These are phyloP conservation scores for Moniliella sp. DNA, from an alignment of 1,284 basidiomycete genomes.

Conservation along the genomic window DNA sequence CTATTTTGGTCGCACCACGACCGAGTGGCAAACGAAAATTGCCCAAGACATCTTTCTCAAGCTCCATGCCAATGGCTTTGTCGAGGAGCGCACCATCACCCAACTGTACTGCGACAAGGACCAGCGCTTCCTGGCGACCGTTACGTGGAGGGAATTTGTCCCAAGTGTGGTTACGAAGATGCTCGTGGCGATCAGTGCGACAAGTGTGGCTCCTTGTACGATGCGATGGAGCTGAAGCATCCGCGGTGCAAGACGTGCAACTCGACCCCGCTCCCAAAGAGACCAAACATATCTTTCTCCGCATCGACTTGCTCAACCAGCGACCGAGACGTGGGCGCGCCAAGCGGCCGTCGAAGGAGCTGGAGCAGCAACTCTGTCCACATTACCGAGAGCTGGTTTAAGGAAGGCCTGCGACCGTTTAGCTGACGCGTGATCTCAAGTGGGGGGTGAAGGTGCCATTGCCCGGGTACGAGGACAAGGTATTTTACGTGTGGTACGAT, in stretches of 20 bases:
- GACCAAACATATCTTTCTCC: constrained; percentile 80
- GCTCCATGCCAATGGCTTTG: constrained; percentile 23
- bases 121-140: constrained; percentile 30
- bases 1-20: constrained; percentile 84
- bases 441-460: constrained; percentile 86
- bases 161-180: constrained; percentile 39
- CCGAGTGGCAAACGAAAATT: constrained; percentile 52
- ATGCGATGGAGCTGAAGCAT: constrained; percentile 72
- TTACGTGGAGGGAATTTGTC: constrained; percentile 30
- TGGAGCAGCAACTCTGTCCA: constrained; percentile 85
- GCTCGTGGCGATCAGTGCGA: constrained; percentile 97
- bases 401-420: constrained; percentile 63
- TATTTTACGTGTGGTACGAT: constrained; percentile 86
- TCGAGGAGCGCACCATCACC: constrained; percentile 27
- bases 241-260: constrained; percentile 78
- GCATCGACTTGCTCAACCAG: constrained; percentile 64
- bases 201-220: constrained; percentile 65
- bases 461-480: constrained; percentile 71
- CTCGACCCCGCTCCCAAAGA: constrained; percentile 44
- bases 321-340: constrained; percentile 71
- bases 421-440: constrained; percentile 74
- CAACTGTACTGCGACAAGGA: constrained; percentile 27
- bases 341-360: constrained; percentile 53
- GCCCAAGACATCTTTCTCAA: constrained; percentile 31
- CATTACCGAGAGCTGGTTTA: constrained; percentile 72